These are phyloP conservation scores for Delonix regia DNA, from an alignment of 306 rosid species.

Conservation along the genomic window DNA sequence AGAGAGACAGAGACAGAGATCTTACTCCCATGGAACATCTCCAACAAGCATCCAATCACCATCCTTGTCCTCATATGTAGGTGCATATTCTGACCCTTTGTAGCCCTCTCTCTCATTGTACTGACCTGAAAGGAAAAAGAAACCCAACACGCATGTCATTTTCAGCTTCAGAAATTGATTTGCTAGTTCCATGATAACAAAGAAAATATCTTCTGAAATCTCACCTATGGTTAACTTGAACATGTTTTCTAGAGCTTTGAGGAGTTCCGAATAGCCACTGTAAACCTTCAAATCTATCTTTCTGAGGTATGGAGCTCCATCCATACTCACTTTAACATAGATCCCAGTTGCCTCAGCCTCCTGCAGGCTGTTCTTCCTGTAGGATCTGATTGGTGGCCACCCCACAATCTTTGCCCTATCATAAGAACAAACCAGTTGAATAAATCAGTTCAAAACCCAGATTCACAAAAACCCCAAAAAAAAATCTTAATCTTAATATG, in stretches of 20 bases:
- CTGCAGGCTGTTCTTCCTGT: constrained; percentile 65
- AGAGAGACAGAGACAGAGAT: constrained; percentile 1
- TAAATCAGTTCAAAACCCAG: constrained; percentile 1
- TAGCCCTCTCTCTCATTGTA: constrained; percentile 85
- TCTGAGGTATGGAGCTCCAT: constrained; percentile 87
- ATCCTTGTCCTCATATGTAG: constrained; percentile 86
- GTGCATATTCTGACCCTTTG: constrained; percentile 76
- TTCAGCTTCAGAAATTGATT: constrained; percentile 7
- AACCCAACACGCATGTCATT: background rate
- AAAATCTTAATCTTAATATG: background rate
- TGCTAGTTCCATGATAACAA: background rate
- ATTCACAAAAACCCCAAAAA: background rate
- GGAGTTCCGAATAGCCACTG: constrained; percentile 60
- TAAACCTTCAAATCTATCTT: constrained; percentile 68
- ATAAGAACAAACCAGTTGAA: background rate
- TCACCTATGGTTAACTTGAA: constrained; percentile 67
- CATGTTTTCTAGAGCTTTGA: constrained; percentile 65
- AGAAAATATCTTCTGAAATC: background rate
- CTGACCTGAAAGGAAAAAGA: constrained; percentile 45
- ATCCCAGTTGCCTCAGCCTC: constrained; percentile 57
- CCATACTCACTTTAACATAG: constrained; percentile 85
- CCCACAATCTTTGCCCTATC: constrained; percentile 78
- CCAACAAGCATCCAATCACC: constrained; percentile 93
- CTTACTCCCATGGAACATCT: constrained; percentile 94
- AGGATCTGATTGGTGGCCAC: constrained; percentile 80